Conservation (phyloP, 192 early-diverging fungal genomes). For the Polychytrium aggregatum region DNA sequence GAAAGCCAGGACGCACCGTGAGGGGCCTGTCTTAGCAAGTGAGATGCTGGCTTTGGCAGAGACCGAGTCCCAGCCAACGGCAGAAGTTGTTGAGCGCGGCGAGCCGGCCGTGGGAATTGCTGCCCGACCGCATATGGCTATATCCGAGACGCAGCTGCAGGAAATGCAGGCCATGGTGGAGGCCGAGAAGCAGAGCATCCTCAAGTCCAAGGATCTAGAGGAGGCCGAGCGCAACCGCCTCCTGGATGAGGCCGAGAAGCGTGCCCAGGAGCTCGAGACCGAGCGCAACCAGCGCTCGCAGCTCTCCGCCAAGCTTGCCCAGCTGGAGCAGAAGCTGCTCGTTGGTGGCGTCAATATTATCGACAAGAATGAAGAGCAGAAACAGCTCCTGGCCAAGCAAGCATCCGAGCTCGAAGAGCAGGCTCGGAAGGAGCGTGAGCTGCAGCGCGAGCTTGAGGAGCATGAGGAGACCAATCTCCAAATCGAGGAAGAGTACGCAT, state of each 20-base stretch:
- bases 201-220: conserved; percentile 42
- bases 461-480: conserved; percentile 44
- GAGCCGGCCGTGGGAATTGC: too few relatives aligned
- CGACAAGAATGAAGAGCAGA: conserved; percentile 33
- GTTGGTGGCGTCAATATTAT: conserved; percentile 49
- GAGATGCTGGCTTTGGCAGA: too few relatives aligned
- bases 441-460: conserved; percentile 39
- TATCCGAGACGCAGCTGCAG: conserved; percentile 4
- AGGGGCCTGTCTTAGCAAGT: too few relatives aligned
- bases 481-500: conserved; percentile 50
- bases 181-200: conserved; percentile 37
- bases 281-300: conserved; percentile 32
- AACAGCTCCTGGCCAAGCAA: conserved; percentile 28
- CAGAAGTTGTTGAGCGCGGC: too few relatives aligned
- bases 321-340: conserved; percentile 48
- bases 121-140: conserved; percentile 3
- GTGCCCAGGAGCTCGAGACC: conserved; percentile 39
- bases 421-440: conserved; percentile 31
- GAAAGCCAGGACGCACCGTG: conserved; percentile 3
- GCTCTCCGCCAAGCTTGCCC: conserved; percentile 37
- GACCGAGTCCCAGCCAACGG: too few relatives aligned
- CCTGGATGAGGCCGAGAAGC: conserved; percentile 30
- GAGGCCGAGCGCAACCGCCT: conserved; percentile 39
- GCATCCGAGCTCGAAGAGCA: conserved; percentile 42
- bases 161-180: conserved; percentile 25